Percentiles rank a stretch among this genome's conserved stretches.
Evolutionary conservation across 768 basidiomycete genomes (phyloP).

Genomic region (Calocera viscosa): DNA sequence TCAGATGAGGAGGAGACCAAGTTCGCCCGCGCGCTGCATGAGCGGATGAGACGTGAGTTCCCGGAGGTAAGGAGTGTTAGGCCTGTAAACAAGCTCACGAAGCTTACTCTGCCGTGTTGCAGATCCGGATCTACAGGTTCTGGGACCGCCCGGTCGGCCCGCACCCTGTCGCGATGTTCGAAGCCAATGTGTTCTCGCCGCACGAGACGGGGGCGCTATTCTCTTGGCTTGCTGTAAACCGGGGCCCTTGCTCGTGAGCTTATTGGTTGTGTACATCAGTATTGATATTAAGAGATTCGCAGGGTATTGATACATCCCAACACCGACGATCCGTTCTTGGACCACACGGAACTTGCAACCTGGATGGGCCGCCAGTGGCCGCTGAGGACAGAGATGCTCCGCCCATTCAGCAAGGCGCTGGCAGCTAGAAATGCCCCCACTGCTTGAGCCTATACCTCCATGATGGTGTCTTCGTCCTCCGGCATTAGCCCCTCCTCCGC

Average conservation of each 20-base stretch:
- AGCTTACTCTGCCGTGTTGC: not conserved
- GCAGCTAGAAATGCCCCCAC: not conserved
- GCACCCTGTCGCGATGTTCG: constrained; percentile 60
- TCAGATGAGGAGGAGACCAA: constrained; percentile 32
- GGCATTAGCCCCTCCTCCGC: not conserved
- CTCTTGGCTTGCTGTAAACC: constrained; percentile 52
- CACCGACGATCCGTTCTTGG: constrained; percentile 41
- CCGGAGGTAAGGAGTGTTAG: constrained; percentile 39
- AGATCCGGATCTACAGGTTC: constrained; percentile 51
- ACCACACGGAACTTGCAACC: constrained; percentile 49
- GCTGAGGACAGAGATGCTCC: constrained; percentile 20
- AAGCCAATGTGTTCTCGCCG: constrained; percentile 53
- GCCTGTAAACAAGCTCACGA: not conserved
- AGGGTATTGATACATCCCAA: constrained; percentile 65
- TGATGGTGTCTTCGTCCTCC: constrained; percentile 3
- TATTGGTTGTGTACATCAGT: not conserved
- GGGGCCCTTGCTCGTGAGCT: constrained; percentile 59
- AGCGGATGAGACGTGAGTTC: constrained; percentile 49
- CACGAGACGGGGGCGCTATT: constrained; percentile 60
- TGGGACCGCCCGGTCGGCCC: constrained; percentile 56
- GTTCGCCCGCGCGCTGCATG: constrained; percentile 46
- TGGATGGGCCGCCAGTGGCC: constrained; percentile 61
- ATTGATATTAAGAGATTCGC: not conserved
- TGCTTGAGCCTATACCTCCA: not conserved
- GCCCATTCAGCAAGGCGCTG: not conserved